A percentile compares a stretch with the other conserved stretches of the same genome.
Conservation (phyloP, 2,329 filamentous ascomycete genomes). For the Fonsecaea pedrosoi region DNA sequence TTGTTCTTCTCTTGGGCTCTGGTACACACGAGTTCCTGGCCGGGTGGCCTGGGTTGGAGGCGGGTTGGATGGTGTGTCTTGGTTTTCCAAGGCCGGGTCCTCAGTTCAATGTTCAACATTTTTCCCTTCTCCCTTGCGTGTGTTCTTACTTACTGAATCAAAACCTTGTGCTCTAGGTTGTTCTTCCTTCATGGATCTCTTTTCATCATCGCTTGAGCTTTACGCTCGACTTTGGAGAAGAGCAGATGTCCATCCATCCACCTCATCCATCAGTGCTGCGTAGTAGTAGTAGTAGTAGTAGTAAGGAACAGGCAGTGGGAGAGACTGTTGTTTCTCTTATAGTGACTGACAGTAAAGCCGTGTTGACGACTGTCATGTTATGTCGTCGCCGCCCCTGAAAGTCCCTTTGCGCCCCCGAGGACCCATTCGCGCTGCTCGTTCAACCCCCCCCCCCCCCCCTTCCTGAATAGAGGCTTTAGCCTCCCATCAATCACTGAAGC, state of each 20-base stretch:
- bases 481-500: neutral
- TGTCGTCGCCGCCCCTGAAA: neutral
- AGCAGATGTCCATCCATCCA: conserved; percentile 5
- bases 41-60: conserved; percentile 1
- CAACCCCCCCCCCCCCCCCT: too few species aligned
- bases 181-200: conserved; percentile 6
- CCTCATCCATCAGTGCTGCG: neutral
- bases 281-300: neutral
- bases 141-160: neutral
- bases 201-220: conserved; percentile 36
- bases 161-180: neutral
- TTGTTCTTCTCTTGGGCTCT: neutral
- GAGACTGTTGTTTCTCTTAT: neutral
- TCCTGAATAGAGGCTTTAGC: neutral
- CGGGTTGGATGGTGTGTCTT: neutral
- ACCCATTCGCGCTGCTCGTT: neutral
- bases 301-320: neutral
- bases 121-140: neutral
- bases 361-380: neutral
- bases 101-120: neutral
- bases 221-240: conserved; percentile 35
- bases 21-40: conserved; percentile 4
- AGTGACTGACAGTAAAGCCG: neutral
- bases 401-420: neutral
- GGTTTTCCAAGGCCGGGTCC: conserved; percentile 1